Evolutionary conservation across 1,284 basidiomycete species (phyloP), one percentile per base, ranked within the genome.

Genomic region (Quambalaria eucalypti): DNA sequence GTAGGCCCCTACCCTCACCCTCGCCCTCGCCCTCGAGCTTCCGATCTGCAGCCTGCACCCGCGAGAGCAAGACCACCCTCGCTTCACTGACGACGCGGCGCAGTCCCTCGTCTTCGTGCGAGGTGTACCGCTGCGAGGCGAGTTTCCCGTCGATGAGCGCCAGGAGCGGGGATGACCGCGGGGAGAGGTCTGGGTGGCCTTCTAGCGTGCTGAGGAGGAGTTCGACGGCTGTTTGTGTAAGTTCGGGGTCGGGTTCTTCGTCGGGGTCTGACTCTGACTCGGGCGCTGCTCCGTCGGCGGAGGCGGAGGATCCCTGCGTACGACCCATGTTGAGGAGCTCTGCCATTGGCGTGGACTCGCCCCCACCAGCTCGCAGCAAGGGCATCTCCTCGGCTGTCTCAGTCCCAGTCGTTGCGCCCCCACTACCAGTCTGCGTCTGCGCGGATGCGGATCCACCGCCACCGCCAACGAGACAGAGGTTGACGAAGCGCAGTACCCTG

Each of bases 61-160:
- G 86, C 6, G 87, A 87, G 2, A 85, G 86, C 66, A 93, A 83
- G 12, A 90, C 85, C 71, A 92, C 82, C 52, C 83, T 79, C 2
- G 87, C 88, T 76, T 92, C 89, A 25, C 84, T 81, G 0, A 85
- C 83, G 4, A 88, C 77, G 4, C 81, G 77, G 80, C 77, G 1
- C 81, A 81, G 53, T 28, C 69, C 68, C 9, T 14, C 40, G 25
- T 63, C 51, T 16, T 54, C 8, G 2, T 14, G 16, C 16, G 21
- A 9, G n/a, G 55, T 57, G 48, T 70, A 64, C 54, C 62, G 62
- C 2, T 61, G 53, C 0, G 36, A 30, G 19, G 69, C 54, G 26
- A 74, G 40, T 40, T 65, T 67, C 52, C 61, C 54, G 1, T 47
- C 55, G 14, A 74, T 60, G 19, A 73, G 69, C 7, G 53, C 47